These are phyloP conservation scores for Penicillium verrucosum DNA, from an alignment of 2,329 filamentous ascomycete genomes.

Conservation along the genomic window DNA sequence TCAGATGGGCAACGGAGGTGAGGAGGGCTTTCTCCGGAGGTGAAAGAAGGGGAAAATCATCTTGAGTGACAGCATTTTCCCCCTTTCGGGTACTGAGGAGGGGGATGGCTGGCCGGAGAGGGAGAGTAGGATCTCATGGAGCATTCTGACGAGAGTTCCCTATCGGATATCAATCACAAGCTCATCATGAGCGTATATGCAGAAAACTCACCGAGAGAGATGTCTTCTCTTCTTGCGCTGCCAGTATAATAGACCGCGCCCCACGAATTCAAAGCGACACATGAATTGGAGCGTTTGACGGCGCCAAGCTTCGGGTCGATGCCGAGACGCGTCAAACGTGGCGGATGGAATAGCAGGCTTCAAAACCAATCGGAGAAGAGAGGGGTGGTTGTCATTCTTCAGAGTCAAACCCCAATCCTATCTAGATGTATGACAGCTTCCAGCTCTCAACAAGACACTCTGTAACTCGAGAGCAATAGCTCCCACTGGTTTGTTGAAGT, in stretches of 20 bases:
- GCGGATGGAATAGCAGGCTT: not conserved
- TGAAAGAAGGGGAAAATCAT: slow-evolving; percentile 56
- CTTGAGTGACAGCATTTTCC: slow-evolving; percentile 50
- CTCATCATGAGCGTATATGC: slow-evolving; percentile 13
- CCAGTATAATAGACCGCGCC: slow-evolving; percentile 43
- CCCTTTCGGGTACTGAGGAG: slow-evolving; percentile 63
- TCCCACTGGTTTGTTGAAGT: not conserved
- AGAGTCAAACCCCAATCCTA: not conserved
- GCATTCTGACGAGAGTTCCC: slow-evolving; percentile 58
- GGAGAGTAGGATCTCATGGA: slow-evolving; percentile 97
- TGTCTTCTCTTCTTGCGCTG: slow-evolving; percentile 33
- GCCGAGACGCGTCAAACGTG: slow-evolving; percentile 16
- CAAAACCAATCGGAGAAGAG: not conserved
- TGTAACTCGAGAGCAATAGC: not conserved
- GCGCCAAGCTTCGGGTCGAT: slow-evolving; percentile 8
- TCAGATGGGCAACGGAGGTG: slow-evolving; percentile 70
- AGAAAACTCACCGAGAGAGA: slow-evolving; percentile 26
- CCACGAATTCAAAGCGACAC: slow-evolving; percentile 48
- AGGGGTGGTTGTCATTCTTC: not conserved
- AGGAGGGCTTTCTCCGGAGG: slow-evolving; percentile 82
- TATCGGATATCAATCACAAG: not conserved
- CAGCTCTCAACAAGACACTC: not conserved
- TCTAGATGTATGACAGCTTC: not conserved
- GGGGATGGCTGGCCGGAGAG: slow-evolving; percentile 88
- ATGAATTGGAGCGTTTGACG: slow-evolving; percentile 23